A percentile compares a stretch with the other conserved stretches of the same genome.
phyloP scores from a whole-genome alignment of 495 filamentous ascomycete genomes.

The Astrothelium subdiscretum region DNA sequence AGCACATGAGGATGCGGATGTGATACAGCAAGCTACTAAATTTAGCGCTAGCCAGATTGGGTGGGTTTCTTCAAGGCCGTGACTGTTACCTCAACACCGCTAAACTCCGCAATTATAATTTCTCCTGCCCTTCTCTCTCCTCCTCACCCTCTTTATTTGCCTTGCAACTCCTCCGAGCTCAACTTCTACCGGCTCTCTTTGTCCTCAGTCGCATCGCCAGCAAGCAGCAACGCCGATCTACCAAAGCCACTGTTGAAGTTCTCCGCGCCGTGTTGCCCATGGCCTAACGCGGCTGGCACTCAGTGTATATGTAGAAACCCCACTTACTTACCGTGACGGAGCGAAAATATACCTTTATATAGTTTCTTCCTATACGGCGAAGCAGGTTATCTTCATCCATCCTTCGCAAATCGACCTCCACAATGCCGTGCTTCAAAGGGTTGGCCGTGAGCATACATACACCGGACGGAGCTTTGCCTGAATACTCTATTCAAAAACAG shows the following conservation, averaged over 20 bases:
- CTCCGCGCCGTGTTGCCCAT: not conserved
- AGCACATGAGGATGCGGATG: not conserved
- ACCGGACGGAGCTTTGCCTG: conserved; percentile 73
- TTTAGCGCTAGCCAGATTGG: not conserved
- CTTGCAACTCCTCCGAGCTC: not conserved
- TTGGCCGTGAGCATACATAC: conserved; percentile 94
- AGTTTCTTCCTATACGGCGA: not conserved
- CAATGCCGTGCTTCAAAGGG: conserved; percentile 97
- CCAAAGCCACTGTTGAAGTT: not conserved
- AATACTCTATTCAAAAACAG: conserved; percentile 91
- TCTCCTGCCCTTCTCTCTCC: not conserved
- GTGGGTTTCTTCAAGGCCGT: not conserved
- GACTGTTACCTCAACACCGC: conserved; percentile 1
- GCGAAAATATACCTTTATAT: not conserved
- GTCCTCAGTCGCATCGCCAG: not conserved
- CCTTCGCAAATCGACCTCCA: not conserved
- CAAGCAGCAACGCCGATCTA: not conserved
- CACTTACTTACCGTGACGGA: not conserved
- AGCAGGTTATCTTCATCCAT: not conserved
- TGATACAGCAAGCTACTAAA: not conserved
- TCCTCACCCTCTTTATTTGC: not conserved
- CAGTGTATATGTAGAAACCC: not conserved
- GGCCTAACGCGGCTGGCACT: not conserved
- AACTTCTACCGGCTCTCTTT: not conserved
- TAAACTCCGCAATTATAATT: not conserved